phyloP scores from a whole-genome alignment of 2,329 filamentous ascomycete genomes.

The Paraphoma chrysanthemicola region DNA sequence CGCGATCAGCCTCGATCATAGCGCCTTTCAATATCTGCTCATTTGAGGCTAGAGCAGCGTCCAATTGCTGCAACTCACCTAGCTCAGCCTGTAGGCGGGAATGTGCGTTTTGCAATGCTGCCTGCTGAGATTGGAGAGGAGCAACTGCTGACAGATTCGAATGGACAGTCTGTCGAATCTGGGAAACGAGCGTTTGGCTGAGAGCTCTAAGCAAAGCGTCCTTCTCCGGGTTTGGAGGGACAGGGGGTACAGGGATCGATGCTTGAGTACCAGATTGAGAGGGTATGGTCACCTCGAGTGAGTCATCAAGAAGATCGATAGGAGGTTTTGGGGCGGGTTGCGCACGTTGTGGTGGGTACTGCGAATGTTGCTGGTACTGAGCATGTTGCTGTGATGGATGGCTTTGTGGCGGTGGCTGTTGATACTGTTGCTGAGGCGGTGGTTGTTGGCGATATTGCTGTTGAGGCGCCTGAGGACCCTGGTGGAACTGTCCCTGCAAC shows the following conservation, averaged over 20 bases:
- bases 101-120: conserved; percentile 75
- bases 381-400: conserved; percentile 23
- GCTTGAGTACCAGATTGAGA: conserved; percentile 54
- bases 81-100: conserved; percentile 76
- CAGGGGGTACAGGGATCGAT: conserved; percentile 75
- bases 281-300: conserved; percentile 66
- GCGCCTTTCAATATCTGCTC: conserved; percentile 78
- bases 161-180: conserved; percentile 71
- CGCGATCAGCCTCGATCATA: conserved; percentile 77
- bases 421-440: conserved; percentile 17
- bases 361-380: conserved; percentile 32
- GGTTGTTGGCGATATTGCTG: conserved; percentile 18
- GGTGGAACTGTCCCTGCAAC: conserved; percentile 11
- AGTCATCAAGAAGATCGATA: conserved; percentile 67
- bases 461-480: conserved; percentile 9
- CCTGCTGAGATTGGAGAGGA: conserved; percentile 78
- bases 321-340: conserved; percentile 24
- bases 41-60: conserved; percentile 75
- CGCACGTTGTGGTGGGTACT: conserved; percentile 41
- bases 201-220: conserved; percentile 83
- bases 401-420: conserved; percentile 21
- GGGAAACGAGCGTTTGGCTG: conserved; percentile 70
- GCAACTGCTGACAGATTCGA: conserved; percentile 78
- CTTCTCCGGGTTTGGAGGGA: conserved; percentile 95
- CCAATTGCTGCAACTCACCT: conserved; percentile 72